Evolutionary conservation across 2,329 filamentous ascomycete genomes (phyloP).

Genomic region (Neofusicoccum sp.): DNA sequence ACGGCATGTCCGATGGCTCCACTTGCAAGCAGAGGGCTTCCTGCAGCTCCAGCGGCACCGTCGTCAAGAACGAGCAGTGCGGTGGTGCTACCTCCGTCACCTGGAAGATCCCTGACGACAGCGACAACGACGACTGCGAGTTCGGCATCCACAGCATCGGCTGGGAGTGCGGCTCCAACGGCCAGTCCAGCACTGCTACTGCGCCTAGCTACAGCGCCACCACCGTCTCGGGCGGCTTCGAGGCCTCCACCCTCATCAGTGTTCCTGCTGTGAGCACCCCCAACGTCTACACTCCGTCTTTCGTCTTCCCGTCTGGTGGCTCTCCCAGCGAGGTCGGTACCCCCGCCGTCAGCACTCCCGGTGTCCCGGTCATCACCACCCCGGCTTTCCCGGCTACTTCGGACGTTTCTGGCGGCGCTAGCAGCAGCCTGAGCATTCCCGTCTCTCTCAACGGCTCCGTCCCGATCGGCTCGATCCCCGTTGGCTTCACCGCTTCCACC

Average conservation of each 20-base stretch:
- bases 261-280: conserved; percentile 16
- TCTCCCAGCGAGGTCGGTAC: background rate
- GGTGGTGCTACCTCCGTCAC: conserved; percentile 85
- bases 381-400: conserved; percentile 24
- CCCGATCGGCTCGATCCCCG: background rate
- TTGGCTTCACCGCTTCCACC: conserved; percentile 18
- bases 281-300: background rate
- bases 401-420: conserved; percentile 18
- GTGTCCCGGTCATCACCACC: conserved; percentile 10
- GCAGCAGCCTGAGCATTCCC: conserved; percentile 8
- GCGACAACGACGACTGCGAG: conserved; percentile 63
- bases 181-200: conserved; percentile 22
- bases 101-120: conserved; percentile 61
- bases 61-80: conserved; percentile 83
- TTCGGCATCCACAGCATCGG: conserved; percentile 73
- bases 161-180: conserved; percentile 67
- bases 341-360: conserved; percentile 11
- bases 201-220: background rate
- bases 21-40: conserved; percentile 75
- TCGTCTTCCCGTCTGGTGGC: conserved; percentile 14
- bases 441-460: conserved; percentile 7
- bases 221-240: conserved; percentile 5
- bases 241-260: conserved; percentile 5
- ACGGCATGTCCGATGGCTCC: conserved; percentile 80
- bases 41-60: conserved; percentile 69